These are phyloP conservation scores for Usnea hakonensis DNA, from an alignment of 495 filamentous ascomycete genomes.

Conservation along the genomic window DNA sequence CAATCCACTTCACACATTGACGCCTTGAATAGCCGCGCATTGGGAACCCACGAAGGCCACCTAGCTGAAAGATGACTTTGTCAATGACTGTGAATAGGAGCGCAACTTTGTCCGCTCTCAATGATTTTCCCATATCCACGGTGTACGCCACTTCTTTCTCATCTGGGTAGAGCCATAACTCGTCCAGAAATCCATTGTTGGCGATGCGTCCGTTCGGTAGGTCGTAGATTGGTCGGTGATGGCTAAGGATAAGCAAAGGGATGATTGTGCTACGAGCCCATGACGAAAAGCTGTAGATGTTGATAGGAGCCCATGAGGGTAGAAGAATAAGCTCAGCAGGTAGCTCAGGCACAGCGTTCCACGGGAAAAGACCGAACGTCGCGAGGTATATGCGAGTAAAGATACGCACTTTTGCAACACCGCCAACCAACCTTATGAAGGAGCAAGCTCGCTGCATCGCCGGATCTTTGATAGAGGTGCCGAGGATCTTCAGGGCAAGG, in stretches of 20 bases:
- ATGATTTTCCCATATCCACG: slow-evolving; percentile 12
- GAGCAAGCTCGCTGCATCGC: slow-evolving; percentile 28
- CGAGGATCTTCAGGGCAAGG: slow-evolving; percentile 36
- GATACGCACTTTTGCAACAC: slow-evolving; percentile 33
- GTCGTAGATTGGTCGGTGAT: slow-evolving; percentile 33
- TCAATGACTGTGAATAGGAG: slow-evolving; percentile 28
- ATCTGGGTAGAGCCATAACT: slow-evolving; percentile 31
- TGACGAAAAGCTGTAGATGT: slow-evolving; percentile 32
- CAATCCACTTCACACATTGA: slow-evolving; percentile 27
- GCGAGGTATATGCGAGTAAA: slow-evolving; percentile 36
- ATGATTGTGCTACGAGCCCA: slow-evolving; percentile 35
- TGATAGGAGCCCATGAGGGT: slow-evolving; percentile 27
- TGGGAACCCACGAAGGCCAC: slow-evolving; percentile 20
- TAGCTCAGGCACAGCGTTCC: slow-evolving; percentile 34
- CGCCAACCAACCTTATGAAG: slow-evolving; percentile 31
- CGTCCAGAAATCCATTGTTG: slow-evolving; percentile 33
- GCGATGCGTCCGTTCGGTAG: slow-evolving; percentile 30
- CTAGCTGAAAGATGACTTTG: slow-evolving; percentile 20
- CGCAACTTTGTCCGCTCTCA: slow-evolving; percentile 16
- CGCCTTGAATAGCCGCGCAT: slow-evolving; percentile 18
- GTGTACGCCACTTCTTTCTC: slow-evolving; percentile 30
- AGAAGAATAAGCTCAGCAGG: slow-evolving; percentile 36
- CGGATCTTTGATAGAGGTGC: slow-evolving; percentile 13
- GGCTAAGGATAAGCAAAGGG: slow-evolving; percentile 32
- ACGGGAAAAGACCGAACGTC: slow-evolving; percentile 38